phyloP scores from a whole-genome alignment of 2,329 filamentous ascomycete genomes.

The Alternaria arbusti region DNA sequence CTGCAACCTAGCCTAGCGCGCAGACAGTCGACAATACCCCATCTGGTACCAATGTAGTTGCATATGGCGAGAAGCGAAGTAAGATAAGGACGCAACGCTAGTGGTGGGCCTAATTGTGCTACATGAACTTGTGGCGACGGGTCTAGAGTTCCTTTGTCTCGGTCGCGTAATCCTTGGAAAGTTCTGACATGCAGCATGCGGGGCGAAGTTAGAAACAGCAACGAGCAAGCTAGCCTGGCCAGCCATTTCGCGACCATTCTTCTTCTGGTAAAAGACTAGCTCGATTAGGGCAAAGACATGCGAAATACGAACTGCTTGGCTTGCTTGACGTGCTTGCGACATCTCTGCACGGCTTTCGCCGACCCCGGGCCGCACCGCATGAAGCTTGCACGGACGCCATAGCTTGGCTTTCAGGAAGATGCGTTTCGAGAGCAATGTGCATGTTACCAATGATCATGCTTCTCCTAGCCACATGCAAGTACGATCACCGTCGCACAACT shows the following conservation, averaged over 20 bases:
- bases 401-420: not conserved
- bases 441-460: not conserved
- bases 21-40: not conserved
- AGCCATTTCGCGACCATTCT: not conserved
- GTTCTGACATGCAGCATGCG: not conserved
- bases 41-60: not conserved
- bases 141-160: not conserved
- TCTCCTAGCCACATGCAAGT: not conserved
- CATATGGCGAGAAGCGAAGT: not conserved
- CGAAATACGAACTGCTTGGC: not conserved
- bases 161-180: not conserved
- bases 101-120: not conserved
- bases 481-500: not conserved
- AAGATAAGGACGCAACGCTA: not conserved
- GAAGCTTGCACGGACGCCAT: not conserved
- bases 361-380: not conserved
- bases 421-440: not conserved
- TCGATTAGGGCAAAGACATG: not conserved
- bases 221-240: not conserved
- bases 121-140: not conserved
- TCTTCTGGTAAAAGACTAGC: not conserved
- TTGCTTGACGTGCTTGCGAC: not conserved
- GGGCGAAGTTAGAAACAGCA: not conserved
- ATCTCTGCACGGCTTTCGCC: not conserved
- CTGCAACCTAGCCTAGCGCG: not conserved